These are phyloP conservation scores for Umbilicus rupestris DNA, from an alignment of 164 flowering plant species.

Conservation along the genomic window DNA sequence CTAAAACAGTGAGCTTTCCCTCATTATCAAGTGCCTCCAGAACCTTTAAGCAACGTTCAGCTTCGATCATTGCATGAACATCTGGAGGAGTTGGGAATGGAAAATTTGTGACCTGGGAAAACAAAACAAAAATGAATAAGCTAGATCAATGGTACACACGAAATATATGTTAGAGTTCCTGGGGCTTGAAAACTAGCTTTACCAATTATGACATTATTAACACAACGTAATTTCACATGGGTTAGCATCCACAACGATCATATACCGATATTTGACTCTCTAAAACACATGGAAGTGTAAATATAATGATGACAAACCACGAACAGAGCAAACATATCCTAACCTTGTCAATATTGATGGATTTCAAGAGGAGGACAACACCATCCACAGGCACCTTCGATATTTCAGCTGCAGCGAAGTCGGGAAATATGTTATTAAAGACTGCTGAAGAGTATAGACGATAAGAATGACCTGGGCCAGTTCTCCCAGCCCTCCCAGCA, in stretches of 20 bases:
- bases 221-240: not conserved
- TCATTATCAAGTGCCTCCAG: conserved; percentile 70
- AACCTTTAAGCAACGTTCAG: conserved; percentile 69
- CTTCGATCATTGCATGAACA: conserved; percentile 48
- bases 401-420: conserved; percentile 76
- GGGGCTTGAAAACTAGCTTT: not conserved
- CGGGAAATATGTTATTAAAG: conserved; percentile 54
- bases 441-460: conserved; percentile 90
- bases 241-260: not conserved
- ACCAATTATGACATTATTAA: not conserved
- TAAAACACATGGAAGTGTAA: not conserved
- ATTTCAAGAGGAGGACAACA: conserved; percentile 81
- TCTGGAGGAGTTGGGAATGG: conserved; percentile 97
- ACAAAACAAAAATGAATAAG: not conserved
- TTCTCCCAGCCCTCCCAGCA: conserved; percentile 97
- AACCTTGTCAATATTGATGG: conserved; percentile 81
- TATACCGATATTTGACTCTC: not conserved
- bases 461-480: conserved; percentile 95
- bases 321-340: conserved; percentile 8
- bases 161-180: too few species aligned
- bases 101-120: conserved; percentile 70
- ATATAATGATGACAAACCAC: not conserved
- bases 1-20: conserved; percentile 67
- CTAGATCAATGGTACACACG: not conserved
- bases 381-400: conserved; percentile 84